Evolutionary conservation across 2,329 filamentous ascomycete species (phyloP).

Genomic region (Ophiostoma angusticollis): DNA sequence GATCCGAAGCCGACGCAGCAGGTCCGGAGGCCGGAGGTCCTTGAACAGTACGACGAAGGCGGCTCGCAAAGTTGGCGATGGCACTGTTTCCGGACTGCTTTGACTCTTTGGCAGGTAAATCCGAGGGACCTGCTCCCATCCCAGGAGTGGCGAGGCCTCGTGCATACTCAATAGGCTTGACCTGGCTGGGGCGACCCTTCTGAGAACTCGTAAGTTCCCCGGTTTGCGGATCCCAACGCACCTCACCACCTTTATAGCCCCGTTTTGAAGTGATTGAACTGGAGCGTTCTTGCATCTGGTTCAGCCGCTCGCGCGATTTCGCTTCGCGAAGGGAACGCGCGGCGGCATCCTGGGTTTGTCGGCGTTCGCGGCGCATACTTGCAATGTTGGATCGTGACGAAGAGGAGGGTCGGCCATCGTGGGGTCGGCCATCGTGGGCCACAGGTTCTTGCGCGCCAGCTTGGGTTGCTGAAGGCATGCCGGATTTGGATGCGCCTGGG

Average conservation of each 20-base stretch:
- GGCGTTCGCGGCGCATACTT: conserved; percentile 38
- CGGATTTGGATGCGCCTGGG: conserved; percentile 19
- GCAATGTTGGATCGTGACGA: conserved; percentile 29
- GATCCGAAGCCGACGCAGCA: conserved; percentile 11
- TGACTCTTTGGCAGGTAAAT: not conserved
- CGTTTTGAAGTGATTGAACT: conserved; percentile 6
- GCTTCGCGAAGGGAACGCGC: conserved; percentile 25
- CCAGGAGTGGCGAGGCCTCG: conserved; percentile 23
- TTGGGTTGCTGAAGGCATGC: conserved; percentile 13
- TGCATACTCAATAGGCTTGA: conserved; percentile 39
- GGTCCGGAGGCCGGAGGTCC: too few relatives aligned
- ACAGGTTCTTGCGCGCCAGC: not conserved
- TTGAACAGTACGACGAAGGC: conserved; percentile 31
- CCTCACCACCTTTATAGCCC: conserved; percentile 25
- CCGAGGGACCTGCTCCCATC: conserved; percentile 10
- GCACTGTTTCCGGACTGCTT: conserved; percentile 15
- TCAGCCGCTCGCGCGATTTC: conserved; percentile 25
- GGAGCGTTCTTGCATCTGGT: conserved; percentile 16
- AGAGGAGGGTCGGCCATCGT: conserved; percentile 1
- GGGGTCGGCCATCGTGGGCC: not conserved
- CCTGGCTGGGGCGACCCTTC: conserved; percentile 41
- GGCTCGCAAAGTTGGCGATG: conserved; percentile 30
- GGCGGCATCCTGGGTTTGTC: conserved; percentile 30
- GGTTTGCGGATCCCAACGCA: conserved; percentile 52
- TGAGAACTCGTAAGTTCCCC: conserved; percentile 49